Evolutionary conservation across 768 basidiomycete genomes (phyloP).

Genomic region (Clavaria fumosa): DNA sequence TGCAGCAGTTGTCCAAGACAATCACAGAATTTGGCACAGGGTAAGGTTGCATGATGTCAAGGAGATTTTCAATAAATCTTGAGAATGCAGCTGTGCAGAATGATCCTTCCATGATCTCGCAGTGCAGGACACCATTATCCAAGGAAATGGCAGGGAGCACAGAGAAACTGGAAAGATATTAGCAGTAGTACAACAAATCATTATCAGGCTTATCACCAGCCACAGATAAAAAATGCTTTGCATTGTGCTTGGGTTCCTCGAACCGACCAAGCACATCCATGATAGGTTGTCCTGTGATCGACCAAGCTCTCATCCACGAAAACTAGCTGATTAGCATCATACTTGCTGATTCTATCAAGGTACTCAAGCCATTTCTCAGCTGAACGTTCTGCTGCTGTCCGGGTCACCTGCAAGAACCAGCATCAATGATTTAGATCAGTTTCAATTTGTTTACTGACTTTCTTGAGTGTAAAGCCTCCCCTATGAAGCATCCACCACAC

Average conservation of each 20-base stretch:
- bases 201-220: conserved; percentile 11
- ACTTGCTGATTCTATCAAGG: conserved; percentile 3
- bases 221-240: conserved; percentile 16
- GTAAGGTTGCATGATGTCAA: conserved; percentile 23
- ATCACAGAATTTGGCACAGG: conserved; percentile 22
- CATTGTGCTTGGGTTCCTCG: conserved; percentile 11
- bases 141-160: conserved; percentile 22
- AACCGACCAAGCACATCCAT: conserved; percentile 16
- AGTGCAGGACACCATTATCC: conserved; percentile 20
- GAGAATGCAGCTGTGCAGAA: conserved; percentile 16
- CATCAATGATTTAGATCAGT: background rate
- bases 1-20: conserved; percentile 24
- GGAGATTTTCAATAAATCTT: conserved; percentile 19
- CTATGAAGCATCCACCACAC: conserved; percentile 11
- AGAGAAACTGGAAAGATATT: conserved; percentile 14
- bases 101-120: conserved; percentile 16
- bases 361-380: conserved; percentile 8
- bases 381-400: conserved; percentile 9
- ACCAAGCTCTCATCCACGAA: conserved; percentile 23
- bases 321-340: conserved; percentile 16
- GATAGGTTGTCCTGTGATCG: conserved; percentile 14
- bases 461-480: conserved; percentile 12
- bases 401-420: conserved; percentile 6
- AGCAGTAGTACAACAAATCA: conserved; percentile 1
- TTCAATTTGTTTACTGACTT: conserved; percentile 7